A percentile compares a stretch with the other conserved stretches of the same genome.
These are phyloP conservation scores for Isabelozyma pseudorhagii DNA, from an alignment of 805 yeast species.

Conservation along the genomic window DNA sequence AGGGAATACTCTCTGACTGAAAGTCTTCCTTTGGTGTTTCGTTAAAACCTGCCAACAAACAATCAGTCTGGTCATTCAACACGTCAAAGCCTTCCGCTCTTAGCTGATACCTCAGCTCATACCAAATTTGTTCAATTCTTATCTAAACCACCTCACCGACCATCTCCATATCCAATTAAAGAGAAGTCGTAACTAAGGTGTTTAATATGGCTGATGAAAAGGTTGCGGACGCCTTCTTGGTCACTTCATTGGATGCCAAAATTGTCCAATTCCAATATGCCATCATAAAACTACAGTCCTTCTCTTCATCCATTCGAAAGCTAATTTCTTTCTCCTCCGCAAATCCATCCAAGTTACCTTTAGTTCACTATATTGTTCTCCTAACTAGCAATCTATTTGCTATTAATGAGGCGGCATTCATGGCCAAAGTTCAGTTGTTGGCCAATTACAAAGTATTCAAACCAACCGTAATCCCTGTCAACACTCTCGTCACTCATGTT, in stretches of 20 bases:
- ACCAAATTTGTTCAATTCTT: no score
- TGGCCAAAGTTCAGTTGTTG: slow-evolving; percentile 22
- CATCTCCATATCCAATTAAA: no score
- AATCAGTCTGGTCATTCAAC: no score
- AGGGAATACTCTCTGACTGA: no score
- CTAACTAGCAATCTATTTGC: slow-evolving; percentile 30
- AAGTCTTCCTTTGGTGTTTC: no score
- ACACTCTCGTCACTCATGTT: slow-evolving; percentile 31
- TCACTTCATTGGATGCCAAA: slow-evolving; percentile 54
- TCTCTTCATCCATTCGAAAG: slow-evolving; percentile 28
- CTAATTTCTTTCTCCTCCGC: slow-evolving; percentile 26
- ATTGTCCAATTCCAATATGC: slow-evolving; percentile 59
- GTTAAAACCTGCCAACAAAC: no score
- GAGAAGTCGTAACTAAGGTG: neutral
- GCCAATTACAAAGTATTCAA: slow-evolving; percentile 26
- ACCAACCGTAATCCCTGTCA: slow-evolving; percentile 20
- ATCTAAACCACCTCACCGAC: no score
- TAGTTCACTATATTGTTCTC: slow-evolving; percentile 33
- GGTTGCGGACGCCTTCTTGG: neutral
- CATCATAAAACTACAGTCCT: slow-evolving; percentile 41
- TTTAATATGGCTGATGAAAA: neutral
- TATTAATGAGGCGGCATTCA: slow-evolving; percentile 33
- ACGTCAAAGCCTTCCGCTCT: no score
- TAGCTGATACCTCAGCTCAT: no score
- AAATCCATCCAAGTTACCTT: slow-evolving; percentile 15